These are phyloP conservation scores for Gautieria morchelliformis DNA, from an alignment of 768 basidiomycete genomes.

Conservation along the genomic window DNA sequence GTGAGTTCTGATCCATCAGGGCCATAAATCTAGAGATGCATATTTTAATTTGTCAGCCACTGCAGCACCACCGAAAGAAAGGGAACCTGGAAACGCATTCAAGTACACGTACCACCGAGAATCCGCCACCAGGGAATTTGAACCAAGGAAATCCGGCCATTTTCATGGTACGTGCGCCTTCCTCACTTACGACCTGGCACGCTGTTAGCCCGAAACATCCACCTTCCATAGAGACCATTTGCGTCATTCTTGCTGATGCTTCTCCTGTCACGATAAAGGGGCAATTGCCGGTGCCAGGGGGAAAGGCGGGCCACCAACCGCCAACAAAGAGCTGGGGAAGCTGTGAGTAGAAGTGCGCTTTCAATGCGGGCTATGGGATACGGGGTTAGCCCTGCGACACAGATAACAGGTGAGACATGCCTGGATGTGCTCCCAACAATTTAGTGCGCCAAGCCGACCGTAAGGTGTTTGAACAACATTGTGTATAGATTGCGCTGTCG, in stretches of 20 bases:
- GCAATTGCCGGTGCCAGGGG: not conserved
- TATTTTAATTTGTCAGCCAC: not conserved
- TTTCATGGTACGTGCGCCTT: not conserved
- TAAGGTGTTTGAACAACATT: not conserved
- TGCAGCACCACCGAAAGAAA: not conserved
- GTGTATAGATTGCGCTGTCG: not conserved
- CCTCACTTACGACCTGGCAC: slow-evolving; percentile 1
- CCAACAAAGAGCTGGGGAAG: not conserved
- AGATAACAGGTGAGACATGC: not conserved
- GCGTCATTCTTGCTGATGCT: not conserved
- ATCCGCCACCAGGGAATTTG: not conserved
- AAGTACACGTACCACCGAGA: not conserved
- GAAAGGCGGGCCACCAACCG: not conserved
- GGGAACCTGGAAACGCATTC: not conserved
- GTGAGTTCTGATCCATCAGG: slow-evolving; percentile 1
- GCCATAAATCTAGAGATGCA: not conserved
- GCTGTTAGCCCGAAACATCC: not conserved
- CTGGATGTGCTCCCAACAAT: slow-evolving; percentile 7
- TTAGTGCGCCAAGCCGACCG: not conserved
- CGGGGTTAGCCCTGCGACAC: not conserved
- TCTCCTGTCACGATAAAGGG: not conserved
- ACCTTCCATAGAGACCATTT: slow-evolving; percentile 1
- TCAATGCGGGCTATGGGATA: not conserved
- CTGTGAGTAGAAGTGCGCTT: slow-evolving; percentile 1
- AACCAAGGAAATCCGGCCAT: not conserved